These are phyloP conservation scores for Stylosanthes scabra DNA, from an alignment of 331 rosid genomes.

Conservation along the genomic window DNA sequence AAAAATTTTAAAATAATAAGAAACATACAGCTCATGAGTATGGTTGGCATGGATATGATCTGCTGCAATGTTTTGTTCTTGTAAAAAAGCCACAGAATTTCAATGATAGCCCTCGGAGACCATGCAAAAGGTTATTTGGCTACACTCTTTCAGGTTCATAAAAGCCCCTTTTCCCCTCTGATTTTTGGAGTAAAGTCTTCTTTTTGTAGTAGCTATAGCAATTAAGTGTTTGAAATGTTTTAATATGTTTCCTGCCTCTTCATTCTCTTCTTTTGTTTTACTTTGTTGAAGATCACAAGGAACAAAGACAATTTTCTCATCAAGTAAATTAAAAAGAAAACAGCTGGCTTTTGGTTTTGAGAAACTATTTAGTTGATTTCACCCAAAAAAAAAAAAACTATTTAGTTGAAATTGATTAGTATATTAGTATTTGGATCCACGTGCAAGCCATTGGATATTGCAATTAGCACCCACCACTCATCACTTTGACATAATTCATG, in stretches of 20 bases:
- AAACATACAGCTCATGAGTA: conserved; percentile 55
- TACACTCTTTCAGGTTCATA: conserved; percentile 59
- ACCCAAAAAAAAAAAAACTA: too few relatives aligned
- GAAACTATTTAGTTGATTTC: conserved; percentile 32
- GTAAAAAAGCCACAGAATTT: conserved; percentile 75
- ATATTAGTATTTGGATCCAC: conserved; percentile 52
- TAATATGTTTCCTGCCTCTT: conserved; percentile 24
- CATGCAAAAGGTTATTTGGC: conserved; percentile 90
- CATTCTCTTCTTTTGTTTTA: conserved; percentile 37
- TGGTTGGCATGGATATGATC: conserved; percentile 67
- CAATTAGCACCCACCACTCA: conserved; percentile 41
- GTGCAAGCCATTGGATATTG: conserved; percentile 56
- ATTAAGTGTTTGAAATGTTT: conserved; percentile 39
- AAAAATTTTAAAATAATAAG: background rate
- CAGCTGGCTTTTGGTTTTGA: conserved; percentile 53
- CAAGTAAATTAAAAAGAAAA: conserved; percentile 27
- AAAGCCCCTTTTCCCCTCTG: conserved; percentile 50
- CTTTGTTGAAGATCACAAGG: conserved; percentile 54
- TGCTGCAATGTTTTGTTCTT: conserved; percentile 53
- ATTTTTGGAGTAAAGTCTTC: conserved; percentile 38
- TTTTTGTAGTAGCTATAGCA: conserved; percentile 5
- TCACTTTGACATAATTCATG: conserved; percentile 49
- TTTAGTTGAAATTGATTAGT: conserved; percentile 27
- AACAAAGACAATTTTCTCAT: conserved; percentile 33
- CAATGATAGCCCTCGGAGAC: conserved; percentile 89